Conservation (phyloP, 202 grass and related monocot species). For the Miscanthus sacchariflorus region DNA sequence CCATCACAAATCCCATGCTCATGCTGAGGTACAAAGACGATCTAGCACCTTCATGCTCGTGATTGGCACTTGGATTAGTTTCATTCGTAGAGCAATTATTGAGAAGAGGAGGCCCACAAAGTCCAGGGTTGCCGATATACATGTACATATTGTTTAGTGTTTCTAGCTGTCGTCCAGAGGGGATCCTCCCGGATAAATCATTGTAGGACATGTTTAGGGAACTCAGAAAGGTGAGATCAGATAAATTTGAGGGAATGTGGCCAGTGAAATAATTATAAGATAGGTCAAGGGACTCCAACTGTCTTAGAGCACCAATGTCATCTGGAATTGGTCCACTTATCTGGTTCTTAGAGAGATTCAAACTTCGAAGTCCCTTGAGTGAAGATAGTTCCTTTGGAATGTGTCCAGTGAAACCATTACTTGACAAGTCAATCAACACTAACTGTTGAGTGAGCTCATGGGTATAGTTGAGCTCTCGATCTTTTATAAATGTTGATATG, state of each 20-base stretch:
- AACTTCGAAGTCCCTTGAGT: constrained; percentile 41
- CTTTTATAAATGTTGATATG: constrained; percentile 32
- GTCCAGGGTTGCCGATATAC: constrained; percentile 46
- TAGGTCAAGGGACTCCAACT: constrained; percentile 59
- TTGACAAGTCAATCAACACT: constrained; percentile 54
- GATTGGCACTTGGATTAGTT: background rate
- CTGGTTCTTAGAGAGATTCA: constrained; percentile 56
- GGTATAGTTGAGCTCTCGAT: constrained; percentile 12
- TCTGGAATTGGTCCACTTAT: constrained; percentile 50
- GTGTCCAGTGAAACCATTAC: constrained; percentile 50
- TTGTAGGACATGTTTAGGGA: constrained; percentile 55
- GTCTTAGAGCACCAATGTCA: constrained; percentile 32
- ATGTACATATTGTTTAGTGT: constrained; percentile 41
- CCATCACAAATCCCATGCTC: constrained; percentile 8
- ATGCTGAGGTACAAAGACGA: background rate
- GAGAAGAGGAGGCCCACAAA: constrained; percentile 64
- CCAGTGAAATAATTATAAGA: constrained; percentile 54
- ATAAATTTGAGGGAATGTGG: constrained; percentile 44
- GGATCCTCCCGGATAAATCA: constrained; percentile 46
- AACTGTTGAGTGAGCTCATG: background rate
- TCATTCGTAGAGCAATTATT: constrained; percentile 15
- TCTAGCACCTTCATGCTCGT: background rate
- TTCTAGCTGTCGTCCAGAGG: constrained; percentile 51
- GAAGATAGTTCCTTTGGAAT: constrained; percentile 49
- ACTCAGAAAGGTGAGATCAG: constrained; percentile 47